phyloP scores from a whole-genome alignment of 306 rosid species.

The Calophaca sinica region DNA sequence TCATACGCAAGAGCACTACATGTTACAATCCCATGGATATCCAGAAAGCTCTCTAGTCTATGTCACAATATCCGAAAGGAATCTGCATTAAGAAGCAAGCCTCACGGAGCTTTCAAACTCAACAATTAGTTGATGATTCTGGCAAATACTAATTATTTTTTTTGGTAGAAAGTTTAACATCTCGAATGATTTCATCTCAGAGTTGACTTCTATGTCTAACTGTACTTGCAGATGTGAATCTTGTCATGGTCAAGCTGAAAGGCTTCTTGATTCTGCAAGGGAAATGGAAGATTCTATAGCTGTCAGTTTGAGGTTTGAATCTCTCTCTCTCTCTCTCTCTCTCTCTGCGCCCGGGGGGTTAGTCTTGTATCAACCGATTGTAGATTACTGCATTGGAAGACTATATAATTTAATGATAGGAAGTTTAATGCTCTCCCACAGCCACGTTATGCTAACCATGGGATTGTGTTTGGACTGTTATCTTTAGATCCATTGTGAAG shows the following conservation, averaged over 20 bases:
- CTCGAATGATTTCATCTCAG: slow-evolving; percentile 28
- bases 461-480: slow-evolving; percentile 32
- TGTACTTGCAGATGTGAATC: slow-evolving; percentile 86
- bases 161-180: neutral
- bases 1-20: neutral
- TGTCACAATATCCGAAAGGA: slow-evolving; percentile 29
- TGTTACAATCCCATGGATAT: slow-evolving; percentile 24
- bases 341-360: neutral
- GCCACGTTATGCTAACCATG: neutral
- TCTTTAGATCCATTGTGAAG: slow-evolving; percentile 21
- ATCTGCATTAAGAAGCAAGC: slow-evolving; percentile 39
- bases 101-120: slow-evolving; percentile 34
- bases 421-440: slow-evolving; percentile 37
- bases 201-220: slow-evolving; percentile 45
- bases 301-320: slow-evolving; percentile 88
- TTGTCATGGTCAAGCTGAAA: slow-evolving; percentile 98
- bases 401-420: slow-evolving; percentile 26
- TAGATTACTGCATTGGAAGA: slow-evolving; percentile 28
- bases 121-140: slow-evolving; percentile 28
- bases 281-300: slow-evolving; percentile 99
- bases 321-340: slow-evolving; percentile 24
- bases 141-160: slow-evolving; percentile 26
- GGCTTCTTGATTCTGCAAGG: slow-evolving; percentile 97
- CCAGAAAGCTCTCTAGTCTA: slow-evolving; percentile 15
- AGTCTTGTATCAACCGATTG: slow-evolving; percentile 22